phyloP scores from a whole-genome alignment of 2,329 filamentous ascomycete genomes.

The Polytolypa hystricis region DNA sequence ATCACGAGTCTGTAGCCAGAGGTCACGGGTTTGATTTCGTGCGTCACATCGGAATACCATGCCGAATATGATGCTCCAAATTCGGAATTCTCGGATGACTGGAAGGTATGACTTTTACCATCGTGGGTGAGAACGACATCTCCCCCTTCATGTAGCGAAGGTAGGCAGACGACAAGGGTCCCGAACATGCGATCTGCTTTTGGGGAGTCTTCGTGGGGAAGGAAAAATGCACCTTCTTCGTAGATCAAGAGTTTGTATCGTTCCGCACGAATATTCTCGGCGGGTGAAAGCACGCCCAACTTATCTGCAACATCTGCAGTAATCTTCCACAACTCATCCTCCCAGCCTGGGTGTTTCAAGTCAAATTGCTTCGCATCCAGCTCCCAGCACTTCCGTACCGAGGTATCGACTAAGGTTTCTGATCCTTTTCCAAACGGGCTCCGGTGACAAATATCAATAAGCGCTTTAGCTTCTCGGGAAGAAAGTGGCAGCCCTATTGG shows the following conservation, averaged over 20 bases:
- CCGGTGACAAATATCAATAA: conserved; percentile 11
- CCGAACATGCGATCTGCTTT: conserved; percentile 41
- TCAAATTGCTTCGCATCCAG: conserved; percentile 30
- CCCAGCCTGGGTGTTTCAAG: conserved; percentile 27
- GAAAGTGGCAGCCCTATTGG: conserved; percentile 13
- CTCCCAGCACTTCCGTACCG: conserved; percentile 36
- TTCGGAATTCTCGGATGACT: too few species aligned
- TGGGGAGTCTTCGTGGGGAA: conserved; percentile 37
- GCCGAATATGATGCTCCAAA: too few species aligned
- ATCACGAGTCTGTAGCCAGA: too few species aligned
- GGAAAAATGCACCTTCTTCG: conserved; percentile 41
- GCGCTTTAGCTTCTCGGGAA: conserved; percentile 9
- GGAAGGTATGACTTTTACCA: too few species aligned
- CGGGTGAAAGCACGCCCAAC: neutral
- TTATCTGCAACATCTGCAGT: conserved; percentile 7
- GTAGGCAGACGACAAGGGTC: conserved; percentile 40
- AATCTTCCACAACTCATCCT: conserved; percentile 10
- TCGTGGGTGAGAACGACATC: too few species aligned
- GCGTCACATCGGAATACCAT: too few species aligned
- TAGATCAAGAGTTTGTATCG: conserved; percentile 42
- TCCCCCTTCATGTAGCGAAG: too few species aligned
- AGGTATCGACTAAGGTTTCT: conserved; percentile 30
- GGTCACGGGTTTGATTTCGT: too few species aligned
- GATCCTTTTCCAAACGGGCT: conserved; percentile 29
- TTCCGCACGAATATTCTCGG: conserved; percentile 21